phyloP scores from a whole-genome alignment of 805 yeast species.

The Cyberlindnera xishuangbannaensis region DNA sequence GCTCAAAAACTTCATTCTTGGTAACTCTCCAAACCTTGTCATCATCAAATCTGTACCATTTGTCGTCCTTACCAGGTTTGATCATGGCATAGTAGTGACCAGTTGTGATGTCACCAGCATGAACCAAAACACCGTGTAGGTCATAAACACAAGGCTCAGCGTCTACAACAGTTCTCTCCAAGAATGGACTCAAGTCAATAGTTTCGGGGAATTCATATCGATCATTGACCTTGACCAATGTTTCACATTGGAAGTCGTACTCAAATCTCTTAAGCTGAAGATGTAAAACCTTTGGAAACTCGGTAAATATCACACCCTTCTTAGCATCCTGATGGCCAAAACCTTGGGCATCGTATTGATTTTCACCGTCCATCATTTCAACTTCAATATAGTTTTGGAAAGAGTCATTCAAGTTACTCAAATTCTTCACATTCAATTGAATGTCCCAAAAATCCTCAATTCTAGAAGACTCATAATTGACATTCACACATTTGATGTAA shows the following conservation, averaged over 20 bases:
- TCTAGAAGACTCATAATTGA: slow-evolving; percentile 87
- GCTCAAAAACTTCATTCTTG: slow-evolving; percentile 78
- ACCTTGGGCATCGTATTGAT: slow-evolving; percentile 89
- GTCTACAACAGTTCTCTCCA: slow-evolving; percentile 45
- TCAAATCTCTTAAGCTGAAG: slow-evolving; percentile 92
- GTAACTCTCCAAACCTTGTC: slow-evolving; percentile 90
- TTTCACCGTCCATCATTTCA: slow-evolving; percentile 89
- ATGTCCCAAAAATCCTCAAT: slow-evolving; percentile 98
- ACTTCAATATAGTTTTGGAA: slow-evolving; percentile 83
- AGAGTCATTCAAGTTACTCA: slow-evolving; percentile 64
- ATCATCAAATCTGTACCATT: slow-evolving; percentile 93
- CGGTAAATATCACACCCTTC: slow-evolving; percentile 89
- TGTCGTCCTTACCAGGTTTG: slow-evolving; percentile 62
- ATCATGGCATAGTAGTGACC: slow-evolving; percentile 97
- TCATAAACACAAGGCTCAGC: slow-evolving; percentile 68
- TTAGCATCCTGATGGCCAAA: slow-evolving; percentile 92
- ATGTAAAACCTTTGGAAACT: slow-evolving; percentile 89
- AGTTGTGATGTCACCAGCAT: slow-evolving; percentile 90
- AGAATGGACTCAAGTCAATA: slow-evolving; percentile 73
- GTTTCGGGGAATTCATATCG: slow-evolving; percentile 82
- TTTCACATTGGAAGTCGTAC: slow-evolving; percentile 85
- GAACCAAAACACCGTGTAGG: slow-evolving; percentile 91
- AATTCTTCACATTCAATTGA: slow-evolving; percentile 86
- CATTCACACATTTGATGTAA: slow-evolving; percentile 86
- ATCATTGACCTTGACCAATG: slow-evolving; percentile 86